These are phyloP conservation scores for Cercospora canescens DNA, from an alignment of 2,329 filamentous ascomycete species.

Conservation along the genomic window DNA sequence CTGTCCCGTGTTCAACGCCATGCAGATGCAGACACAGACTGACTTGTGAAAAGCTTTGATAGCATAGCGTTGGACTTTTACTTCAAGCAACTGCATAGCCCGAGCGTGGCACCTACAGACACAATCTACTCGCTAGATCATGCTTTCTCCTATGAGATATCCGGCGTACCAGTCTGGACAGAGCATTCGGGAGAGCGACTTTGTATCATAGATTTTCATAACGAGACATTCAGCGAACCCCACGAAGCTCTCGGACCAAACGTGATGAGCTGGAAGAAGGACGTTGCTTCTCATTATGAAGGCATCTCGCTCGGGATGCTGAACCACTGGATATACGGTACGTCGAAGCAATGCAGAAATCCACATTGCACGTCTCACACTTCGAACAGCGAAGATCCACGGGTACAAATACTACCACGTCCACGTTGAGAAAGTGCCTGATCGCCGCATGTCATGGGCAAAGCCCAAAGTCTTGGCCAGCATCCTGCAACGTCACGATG, in stretches of 20 bases:
- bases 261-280: constrained; percentile 5
- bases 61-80: neutral
- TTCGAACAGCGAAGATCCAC: neutral
- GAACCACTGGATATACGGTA: constrained; percentile 14
- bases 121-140: neutral
- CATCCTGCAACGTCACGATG: constrained; percentile 8
- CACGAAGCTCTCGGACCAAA: neutral
- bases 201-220: constrained; percentile 12
- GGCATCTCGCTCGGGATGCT: constrained; percentile 10
- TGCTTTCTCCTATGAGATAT: neutral
- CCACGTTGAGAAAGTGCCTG: constrained; percentile 1
- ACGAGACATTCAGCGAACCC: constrained; percentile 1
- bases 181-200: neutral
- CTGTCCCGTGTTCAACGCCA: neutral
- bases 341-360: neutral
- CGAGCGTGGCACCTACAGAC: neutral
- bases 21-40: neutral
- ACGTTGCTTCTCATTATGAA: neutral
- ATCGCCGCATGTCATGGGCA: constrained; percentile 11
- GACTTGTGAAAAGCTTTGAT: neutral
- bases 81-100: neutral
- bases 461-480: constrained; percentile 7
- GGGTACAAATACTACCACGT: constrained; percentile 17
- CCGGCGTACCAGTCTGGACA: constrained; percentile 1
- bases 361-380: neutral